phyloP scores from a whole-genome alignment of 2,329 filamentous ascomycete genomes.

The Phialophora chinensis region DNA sequence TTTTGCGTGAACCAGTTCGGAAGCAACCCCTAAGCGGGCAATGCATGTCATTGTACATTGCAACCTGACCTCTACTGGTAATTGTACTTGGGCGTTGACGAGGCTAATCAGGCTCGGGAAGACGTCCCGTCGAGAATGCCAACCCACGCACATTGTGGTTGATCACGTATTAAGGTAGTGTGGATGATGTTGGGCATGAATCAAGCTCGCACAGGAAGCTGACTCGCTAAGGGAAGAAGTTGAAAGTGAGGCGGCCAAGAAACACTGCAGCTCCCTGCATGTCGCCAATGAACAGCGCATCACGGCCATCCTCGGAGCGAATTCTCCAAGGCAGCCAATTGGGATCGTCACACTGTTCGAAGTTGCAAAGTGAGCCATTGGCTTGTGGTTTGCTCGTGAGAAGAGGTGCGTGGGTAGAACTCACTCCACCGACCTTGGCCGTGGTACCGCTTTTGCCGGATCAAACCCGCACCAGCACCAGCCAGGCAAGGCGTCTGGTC shows the following conservation, averaged over 20 bases:
- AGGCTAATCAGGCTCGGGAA: neutral
- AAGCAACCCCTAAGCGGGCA: neutral
- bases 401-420: neutral
- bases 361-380: slow-evolving; percentile 8
- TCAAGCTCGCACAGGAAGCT: slow-evolving; percentile 15
- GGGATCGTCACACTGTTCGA: slow-evolving; percentile 12
- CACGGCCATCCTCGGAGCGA: neutral
- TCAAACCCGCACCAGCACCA: slow-evolving; percentile 22
- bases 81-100: slow-evolving; percentile 12
- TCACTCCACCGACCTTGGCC: slow-evolving; percentile 8
- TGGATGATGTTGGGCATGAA: slow-evolving; percentile 28
- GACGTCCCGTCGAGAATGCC: neutral
- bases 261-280: neutral
- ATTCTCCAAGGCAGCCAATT: slow-evolving; percentile 22
- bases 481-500: neutral
- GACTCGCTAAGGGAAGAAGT: slow-evolving; percentile 1
- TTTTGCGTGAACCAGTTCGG: slow-evolving; percentile 9
- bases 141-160: slow-evolving; percentile 15
- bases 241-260: slow-evolving; percentile 34
- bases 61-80: slow-evolving; percentile 1
- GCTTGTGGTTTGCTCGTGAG: neutral
- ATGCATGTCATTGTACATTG: slow-evolving; percentile 19
- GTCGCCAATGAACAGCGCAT: slow-evolving; percentile 21
- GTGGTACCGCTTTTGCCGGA: slow-evolving; percentile 9
- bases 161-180: slow-evolving; percentile 3